phyloP scores from a whole-genome alignment of 2,329 filamentous ascomycete species.

The Penicillium fuscoglaucum region DNA sequence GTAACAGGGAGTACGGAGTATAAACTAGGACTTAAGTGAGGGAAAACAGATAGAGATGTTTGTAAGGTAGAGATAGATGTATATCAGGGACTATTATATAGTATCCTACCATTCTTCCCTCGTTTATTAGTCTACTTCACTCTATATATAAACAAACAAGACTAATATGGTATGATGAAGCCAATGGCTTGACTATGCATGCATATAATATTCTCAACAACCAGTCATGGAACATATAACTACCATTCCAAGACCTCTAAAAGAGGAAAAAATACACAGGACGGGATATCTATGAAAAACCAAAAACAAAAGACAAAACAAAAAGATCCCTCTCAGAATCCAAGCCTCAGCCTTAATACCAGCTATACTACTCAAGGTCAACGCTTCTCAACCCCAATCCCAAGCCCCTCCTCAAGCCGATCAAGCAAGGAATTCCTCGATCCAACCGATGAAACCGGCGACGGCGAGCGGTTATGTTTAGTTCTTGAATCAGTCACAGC shows the following conservation, averaged over 20 bases:
- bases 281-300: not conserved
- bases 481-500: not conserved
- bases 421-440: constrained; percentile 23
- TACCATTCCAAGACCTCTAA: not conserved
- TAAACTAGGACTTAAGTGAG: too few species aligned
- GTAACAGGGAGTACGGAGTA: too few species aligned
- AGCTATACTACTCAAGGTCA: not conserved
- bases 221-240: not conserved
- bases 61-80: too few species aligned
- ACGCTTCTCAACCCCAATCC: constrained; percentile 18
- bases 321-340: not conserved
- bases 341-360: not conserved
- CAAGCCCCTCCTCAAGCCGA: constrained; percentile 24
- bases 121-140: not conserved
- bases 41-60: too few species aligned
- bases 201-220: not conserved
- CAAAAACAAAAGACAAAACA: not conserved
- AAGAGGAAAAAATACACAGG: not conserved
- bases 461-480: constrained; percentile 5
- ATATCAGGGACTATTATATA: too few species aligned
- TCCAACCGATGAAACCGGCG: constrained; percentile 9
- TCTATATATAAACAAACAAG: not conserved
- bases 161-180: not conserved
- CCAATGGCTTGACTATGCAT: not conserved
- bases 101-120: not conserved